Base-by-base conservation (phyloP, 345 rosid genomes). In the Rhodamnia argentea region DNA sequence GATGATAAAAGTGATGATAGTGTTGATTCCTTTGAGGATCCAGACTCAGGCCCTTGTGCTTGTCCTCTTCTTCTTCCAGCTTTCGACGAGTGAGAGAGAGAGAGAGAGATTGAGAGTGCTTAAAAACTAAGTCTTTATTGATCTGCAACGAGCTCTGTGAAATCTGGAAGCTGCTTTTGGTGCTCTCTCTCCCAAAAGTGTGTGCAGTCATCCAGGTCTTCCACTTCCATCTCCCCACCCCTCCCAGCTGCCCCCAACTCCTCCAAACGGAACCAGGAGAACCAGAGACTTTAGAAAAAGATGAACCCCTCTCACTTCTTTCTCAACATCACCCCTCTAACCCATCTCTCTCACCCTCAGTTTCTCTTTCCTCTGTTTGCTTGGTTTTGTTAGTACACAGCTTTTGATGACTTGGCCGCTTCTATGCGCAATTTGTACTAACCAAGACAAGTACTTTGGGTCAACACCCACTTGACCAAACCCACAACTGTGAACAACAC, bases 1-100 rank as follows among this genome's bases (percentile, higher is more conserved):
- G 88, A 78, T 76, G 64, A 40, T 83, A 83, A 20, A 62, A 84
- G 58, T 11, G 82, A 53, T 27, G 85, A n/a, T 52, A 89, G 82
- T 83, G 92, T 75, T 89, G 92, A 85, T 89, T 92, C 90, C 91
- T 87, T 90, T 47, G 93, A 85, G 94, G 90, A 91, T 93, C 95
- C 95, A 93, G 95, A 90, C 85, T 92, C 91, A 87, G 89, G 51
- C 84, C 85, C 86, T 89, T 62, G 84, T 88, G 87, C 83, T 89
- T 89, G 85, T 86, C 88, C 85, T 87, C 91, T 89, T 82, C 87
- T 82, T 60, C 88, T 84, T 93, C 93, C 95, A 94, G 96, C 90
- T 93, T 91, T 91, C 86, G 86, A 88, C 83, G 86, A 87, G 70
- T 58, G 76, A 32, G 23, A 53, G 76, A 13, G 14, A 47, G 14